phyloP scores from a whole-genome alignment of 768 basidiomycete genomes.

The Clathrus columnatus region DNA sequence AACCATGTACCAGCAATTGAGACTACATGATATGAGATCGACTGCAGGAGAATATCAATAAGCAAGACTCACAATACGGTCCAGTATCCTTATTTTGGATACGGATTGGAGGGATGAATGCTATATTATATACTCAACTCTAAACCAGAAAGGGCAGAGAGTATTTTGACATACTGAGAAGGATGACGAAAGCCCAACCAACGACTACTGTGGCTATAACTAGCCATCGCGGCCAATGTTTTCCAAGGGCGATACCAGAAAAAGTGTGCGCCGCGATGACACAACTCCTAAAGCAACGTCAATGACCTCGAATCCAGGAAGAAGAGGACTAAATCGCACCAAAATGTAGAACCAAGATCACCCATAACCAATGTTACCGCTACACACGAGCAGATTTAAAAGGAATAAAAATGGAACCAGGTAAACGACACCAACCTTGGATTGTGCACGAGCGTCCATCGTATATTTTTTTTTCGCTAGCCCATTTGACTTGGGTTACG shows the following conservation, averaged over 20 bases:
- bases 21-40: neutral
- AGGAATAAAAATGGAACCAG: neutral
- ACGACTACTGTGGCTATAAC: neutral
- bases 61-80: constrained; percentile 4
- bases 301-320: neutral
- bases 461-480: constrained; percentile 3
- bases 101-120: neutral
- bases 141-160: neutral
- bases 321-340: neutral
- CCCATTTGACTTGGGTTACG: constrained; percentile 9
- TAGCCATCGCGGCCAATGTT: constrained; percentile 7
- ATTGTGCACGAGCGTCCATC: constrained; percentile 2
- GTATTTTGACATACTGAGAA: neutral
- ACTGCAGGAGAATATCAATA: neutral
- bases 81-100: neutral
- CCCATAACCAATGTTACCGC: constrained; percentile 5
- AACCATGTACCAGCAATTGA: constrained; percentile 9
- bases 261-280: constrained; percentile 11
- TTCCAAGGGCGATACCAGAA: constrained; percentile 5
- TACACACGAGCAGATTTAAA: neutral
- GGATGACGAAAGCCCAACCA: constrained; percentile 5
- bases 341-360: constrained; percentile 7
- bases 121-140: neutral
- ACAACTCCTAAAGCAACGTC: constrained; percentile 2
- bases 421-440: neutral